A percentile compares a stretch with the other conserved stretches of the same genome.
Evolutionary conservation across 805 yeast genomes (phyloP).

Genomic region (Candida sithepensis): DNA sequence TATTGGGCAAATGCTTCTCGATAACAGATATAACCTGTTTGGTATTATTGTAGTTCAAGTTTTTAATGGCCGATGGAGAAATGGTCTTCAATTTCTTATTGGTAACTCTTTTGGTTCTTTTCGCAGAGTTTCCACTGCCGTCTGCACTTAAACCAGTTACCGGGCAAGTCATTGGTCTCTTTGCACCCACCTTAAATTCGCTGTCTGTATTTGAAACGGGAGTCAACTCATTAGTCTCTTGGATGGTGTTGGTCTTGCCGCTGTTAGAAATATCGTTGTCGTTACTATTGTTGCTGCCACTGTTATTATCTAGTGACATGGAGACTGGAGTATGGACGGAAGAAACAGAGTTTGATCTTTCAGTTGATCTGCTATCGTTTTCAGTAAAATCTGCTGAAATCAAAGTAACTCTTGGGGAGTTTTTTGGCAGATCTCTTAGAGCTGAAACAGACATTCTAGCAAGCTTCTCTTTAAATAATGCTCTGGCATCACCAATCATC

Average conservation of each 20-base stretch:
- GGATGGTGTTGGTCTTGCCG: background rate
- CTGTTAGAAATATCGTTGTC: too few relatives aligned
- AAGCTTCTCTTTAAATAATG: constrained; percentile 33
- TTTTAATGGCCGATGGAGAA: constrained; percentile 32
- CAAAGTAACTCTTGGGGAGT: constrained; percentile 23
- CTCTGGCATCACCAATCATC: constrained; percentile 43
- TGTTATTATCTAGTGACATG: background rate
- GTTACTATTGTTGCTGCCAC: background rate
- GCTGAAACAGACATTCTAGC: constrained; percentile 31
- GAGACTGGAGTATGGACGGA: background rate
- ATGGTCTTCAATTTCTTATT: constrained; percentile 25
- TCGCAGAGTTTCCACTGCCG: constrained; percentile 3
- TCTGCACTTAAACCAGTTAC: constrained; percentile 18
- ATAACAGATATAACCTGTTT: constrained; percentile 37
- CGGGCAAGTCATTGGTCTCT: constrained; percentile 16
- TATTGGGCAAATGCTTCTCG: constrained; percentile 49
- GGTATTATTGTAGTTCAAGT: constrained; percentile 38
- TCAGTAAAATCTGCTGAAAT: constrained; percentile 23
- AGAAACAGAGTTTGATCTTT: background rate
- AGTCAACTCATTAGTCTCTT: constrained; percentile 8
- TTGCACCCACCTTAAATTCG: constrained; percentile 3
- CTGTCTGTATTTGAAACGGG: constrained; percentile 11
- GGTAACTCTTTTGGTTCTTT: constrained; percentile 11
- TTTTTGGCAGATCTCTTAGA: constrained; percentile 22
- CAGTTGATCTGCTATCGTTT: constrained; percentile 3